phyloP scores from a whole-genome alignment of 257 asterid genomes.

The Gynochthodes officinalis region DNA sequence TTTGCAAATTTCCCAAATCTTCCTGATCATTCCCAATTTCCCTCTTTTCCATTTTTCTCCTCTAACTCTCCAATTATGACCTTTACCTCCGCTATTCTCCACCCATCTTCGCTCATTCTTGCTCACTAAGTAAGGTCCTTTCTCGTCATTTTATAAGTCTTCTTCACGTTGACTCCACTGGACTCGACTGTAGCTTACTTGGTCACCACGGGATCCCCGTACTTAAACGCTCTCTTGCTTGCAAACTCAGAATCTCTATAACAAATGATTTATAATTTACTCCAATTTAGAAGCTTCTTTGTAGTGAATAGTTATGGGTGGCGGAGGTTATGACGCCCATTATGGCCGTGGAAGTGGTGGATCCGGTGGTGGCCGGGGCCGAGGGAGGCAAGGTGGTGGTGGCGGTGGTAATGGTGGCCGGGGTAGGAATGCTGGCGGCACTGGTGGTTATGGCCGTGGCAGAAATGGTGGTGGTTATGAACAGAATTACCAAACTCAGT shows the following conservation, averaged over 20 bases:
- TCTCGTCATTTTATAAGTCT: background rate
- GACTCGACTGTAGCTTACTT: no score
- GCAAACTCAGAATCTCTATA: no score
- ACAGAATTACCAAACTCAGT: background rate
- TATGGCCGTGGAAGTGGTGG: conserved; percentile 16
- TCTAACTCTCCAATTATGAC: no score
- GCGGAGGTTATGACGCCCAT: background rate
- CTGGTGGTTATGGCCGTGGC: background rate
- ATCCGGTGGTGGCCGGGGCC: background rate
- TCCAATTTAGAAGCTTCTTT: no score
- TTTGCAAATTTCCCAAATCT: no score
- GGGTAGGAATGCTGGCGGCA: background rate
- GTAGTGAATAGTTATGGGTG: no score
- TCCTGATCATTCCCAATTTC: conserved; percentile 13
- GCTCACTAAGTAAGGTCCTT: conserved; percentile 8
- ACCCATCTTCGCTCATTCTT: no score
- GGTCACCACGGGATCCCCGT: background rate
- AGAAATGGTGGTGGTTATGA: conserved; percentile 17
- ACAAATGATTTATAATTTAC: no score
- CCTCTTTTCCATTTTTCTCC: background rate
- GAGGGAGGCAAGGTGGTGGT: background rate
- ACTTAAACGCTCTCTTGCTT: no score
- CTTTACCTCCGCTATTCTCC: no score
- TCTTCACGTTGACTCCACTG: no score
- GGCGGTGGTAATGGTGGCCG: conserved; percentile 6